These are phyloP conservation scores for Prunus kanzakura DNA, from an alignment of 306 rosid species.

Conservation along the genomic window DNA sequence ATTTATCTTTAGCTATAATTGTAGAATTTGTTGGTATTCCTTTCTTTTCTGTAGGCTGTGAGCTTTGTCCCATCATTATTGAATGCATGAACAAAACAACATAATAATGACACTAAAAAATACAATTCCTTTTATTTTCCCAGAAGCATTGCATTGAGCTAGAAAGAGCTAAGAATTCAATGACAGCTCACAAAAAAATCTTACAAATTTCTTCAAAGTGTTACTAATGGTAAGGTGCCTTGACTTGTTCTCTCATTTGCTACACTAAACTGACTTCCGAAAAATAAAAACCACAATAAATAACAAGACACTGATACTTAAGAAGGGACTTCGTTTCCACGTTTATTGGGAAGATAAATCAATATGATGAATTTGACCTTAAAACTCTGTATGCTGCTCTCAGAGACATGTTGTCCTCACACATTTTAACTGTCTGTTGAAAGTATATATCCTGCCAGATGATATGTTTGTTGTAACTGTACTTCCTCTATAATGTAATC, in stretches of 20 bases:
- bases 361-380: not conserved
- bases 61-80: not conserved
- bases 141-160: not conserved
- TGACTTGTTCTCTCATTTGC: not conserved
- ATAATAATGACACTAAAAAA: not conserved
- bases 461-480: constrained; percentile 34
- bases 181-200: not conserved
- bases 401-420: constrained; percentile 27
- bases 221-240: not conserved
- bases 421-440: constrained; percentile 51
- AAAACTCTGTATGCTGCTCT: constrained; percentile 10
- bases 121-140: not conserved
- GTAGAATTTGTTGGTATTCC: not conserved
- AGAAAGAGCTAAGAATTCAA: not conserved
- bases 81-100: not conserved
- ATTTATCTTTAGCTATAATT: not conserved
- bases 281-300: not conserved
- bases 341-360: not conserved
- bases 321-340: not conserved
- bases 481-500: constrained; percentile 55
- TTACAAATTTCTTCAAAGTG: not conserved
- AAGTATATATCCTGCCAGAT: constrained; percentile 50
- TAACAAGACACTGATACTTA: not conserved
- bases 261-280: not conserved
- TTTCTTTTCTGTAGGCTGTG: not conserved